Evolutionary conservation across 176 grass and related monocot species (phyloP).

Genomic region (Alopecurus myosuroides): DNA sequence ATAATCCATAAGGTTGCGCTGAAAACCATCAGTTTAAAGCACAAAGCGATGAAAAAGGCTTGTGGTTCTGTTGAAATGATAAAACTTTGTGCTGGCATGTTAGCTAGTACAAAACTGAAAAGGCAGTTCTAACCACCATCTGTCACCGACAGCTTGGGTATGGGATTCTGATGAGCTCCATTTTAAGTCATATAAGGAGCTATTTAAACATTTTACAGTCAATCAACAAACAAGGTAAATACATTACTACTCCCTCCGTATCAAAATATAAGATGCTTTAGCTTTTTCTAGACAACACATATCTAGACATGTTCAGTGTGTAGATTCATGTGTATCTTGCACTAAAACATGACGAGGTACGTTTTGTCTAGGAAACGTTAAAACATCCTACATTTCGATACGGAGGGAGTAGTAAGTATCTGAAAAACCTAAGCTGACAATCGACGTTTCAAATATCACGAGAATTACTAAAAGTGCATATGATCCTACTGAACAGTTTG

Average conservation of each 20-base stretch:
- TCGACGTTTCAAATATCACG: not conserved
- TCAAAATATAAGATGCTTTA: too few species aligned
- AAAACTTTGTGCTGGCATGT: not conserved
- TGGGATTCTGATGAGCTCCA: not conserved
- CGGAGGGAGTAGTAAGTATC: too few species aligned
- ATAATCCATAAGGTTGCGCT: not conserved
- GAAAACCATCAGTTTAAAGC: not conserved
- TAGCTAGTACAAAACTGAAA: not conserved
- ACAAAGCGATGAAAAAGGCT: not conserved
- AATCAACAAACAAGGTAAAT: not conserved
- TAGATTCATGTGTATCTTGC: too few species aligned
- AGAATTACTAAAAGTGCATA: not conserved
- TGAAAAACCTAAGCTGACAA: not conserved
- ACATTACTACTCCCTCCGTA: too few species aligned
- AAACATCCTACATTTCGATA: too few species aligned
- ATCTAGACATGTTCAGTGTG: too few species aligned
- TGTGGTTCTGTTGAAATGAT: not conserved
- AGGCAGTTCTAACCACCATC: not conserved
- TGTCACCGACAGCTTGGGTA: not conserved
- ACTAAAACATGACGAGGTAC: too few species aligned
- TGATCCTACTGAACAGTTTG: not conserved
- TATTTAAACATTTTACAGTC: not conserved
- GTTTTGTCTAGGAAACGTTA: too few species aligned
- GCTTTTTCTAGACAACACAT: too few species aligned
- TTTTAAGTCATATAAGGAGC: not conserved